A percentile compares a stretch with the other conserved stretches of the same genome.
phyloP scores from a whole-genome alignment of 148 eudicot species.

The Gaultheria prostrata region DNA sequence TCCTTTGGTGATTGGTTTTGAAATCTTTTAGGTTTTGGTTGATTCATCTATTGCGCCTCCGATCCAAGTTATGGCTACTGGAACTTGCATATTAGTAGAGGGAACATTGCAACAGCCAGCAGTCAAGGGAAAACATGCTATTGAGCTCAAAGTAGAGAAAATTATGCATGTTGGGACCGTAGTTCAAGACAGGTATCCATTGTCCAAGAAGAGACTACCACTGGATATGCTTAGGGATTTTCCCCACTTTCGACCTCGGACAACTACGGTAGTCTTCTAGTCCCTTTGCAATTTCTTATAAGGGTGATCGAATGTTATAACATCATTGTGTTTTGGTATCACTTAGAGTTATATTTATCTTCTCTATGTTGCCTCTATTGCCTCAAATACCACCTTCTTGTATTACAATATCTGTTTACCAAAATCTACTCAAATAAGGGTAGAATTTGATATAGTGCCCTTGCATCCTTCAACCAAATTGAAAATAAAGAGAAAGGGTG shows the following conservation, averaged over 20 bases:
- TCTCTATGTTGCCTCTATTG: not conserved
- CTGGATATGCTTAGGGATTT: conserved; percentile 59
- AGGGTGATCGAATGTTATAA: not conserved
- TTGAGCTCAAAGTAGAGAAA: conserved; percentile 79
- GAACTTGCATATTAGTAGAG: conserved; percentile 75
- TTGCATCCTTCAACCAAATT: not conserved
- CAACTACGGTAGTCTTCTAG: conserved; percentile 59
- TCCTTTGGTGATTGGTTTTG: conserved; percentile 6
- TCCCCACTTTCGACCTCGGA: conserved; percentile 81
- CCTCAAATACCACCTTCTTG: not conserved
- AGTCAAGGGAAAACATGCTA: conserved; percentile 47
- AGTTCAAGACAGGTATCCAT: conserved; percentile 66
- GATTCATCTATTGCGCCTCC: conserved; percentile 73
- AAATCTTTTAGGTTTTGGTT: conserved; percentile 55
- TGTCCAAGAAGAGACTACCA: conserved; percentile 76
- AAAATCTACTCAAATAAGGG: not conserved
- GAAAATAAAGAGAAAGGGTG: not conserved
- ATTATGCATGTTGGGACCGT: conserved; percentile 73
- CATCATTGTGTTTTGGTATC: not conserved
- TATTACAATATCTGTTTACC: not conserved
- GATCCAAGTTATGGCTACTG: conserved; percentile 51
- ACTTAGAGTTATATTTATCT: not conserved
- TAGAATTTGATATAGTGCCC: not conserved
- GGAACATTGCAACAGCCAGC: conserved; percentile 64
- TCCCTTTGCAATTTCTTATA: not conserved